Conservation (phyloP, 2,329 filamentous ascomycete genomes). For the Aspergillus eucalypticola region DNA sequence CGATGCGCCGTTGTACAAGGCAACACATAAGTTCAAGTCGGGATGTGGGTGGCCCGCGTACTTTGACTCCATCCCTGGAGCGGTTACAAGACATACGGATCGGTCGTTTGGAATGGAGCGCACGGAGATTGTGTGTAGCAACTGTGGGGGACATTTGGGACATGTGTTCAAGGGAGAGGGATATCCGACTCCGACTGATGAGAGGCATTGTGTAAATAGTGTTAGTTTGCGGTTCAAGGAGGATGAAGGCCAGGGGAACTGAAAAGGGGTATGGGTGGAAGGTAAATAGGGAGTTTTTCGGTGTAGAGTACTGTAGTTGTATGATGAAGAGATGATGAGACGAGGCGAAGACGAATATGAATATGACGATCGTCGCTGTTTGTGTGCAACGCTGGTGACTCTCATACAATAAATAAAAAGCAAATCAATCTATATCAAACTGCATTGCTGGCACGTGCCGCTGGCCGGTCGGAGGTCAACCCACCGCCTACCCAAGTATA, state of each 20-base stretch:
- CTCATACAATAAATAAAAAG: too few relatives aligned
- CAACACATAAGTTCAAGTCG: conserved; percentile 91
- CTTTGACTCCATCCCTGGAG: conserved; percentile 90
- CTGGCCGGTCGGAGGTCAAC: conserved; percentile 19
- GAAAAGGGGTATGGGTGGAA: conserved; percentile 10
- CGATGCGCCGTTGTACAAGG: conserved; percentile 84
- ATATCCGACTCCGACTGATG: conserved; percentile 81
- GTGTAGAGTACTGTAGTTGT: conserved; percentile 8
- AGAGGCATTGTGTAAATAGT: conserved; percentile 96
- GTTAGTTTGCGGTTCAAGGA: conserved; percentile 81
- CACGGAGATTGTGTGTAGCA: conserved; percentile 91
- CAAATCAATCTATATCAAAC: not conserved
- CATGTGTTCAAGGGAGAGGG: conserved; percentile 93
- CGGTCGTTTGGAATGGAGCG: conserved; percentile 75
- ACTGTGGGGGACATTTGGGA: conserved; percentile 88
- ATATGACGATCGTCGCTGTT: not conserved
- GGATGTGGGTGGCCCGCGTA: conserved; percentile 98
- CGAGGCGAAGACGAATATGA: not conserved
- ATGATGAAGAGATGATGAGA: not conserved
- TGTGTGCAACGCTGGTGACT: not conserved
- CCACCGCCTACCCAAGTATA: not conserved
- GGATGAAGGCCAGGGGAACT: conserved; percentile 55
- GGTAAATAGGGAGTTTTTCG: too few relatives aligned
- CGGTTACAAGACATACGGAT: conserved; percentile 81
- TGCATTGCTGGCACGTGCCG: conserved; percentile 27